phyloP scores from a whole-genome alignment of 805 yeast species.

The Lachancea thermotolerans region DNA sequence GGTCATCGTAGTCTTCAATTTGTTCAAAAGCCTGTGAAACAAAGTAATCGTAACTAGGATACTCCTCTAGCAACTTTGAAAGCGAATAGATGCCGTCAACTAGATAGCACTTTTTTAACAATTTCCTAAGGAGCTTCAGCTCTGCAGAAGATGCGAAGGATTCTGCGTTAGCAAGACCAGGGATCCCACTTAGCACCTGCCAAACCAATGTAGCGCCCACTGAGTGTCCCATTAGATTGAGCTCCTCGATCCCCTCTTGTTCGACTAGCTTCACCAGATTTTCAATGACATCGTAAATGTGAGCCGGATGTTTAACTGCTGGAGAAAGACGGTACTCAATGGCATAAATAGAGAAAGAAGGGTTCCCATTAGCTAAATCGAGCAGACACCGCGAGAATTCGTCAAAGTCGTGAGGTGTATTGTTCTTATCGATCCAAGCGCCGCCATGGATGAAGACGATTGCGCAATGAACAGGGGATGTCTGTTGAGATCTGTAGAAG shows the following conservation, averaged over 20 bases:
- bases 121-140: conserved; percentile 9
- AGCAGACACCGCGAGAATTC: conserved; percentile 21
- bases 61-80: conserved; percentile 45
- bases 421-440: conserved; percentile 71
- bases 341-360: conserved; percentile 20
- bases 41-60: conserved; percentile 52
- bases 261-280: conserved; percentile 33
- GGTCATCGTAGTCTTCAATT: conserved; percentile 20
- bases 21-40: conserved; percentile 51
- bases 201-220: conserved; percentile 68
- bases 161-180: conserved; percentile 6
- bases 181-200: conserved; percentile 36
- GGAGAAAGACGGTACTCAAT: conserved; percentile 67
- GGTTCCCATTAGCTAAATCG: conserved; percentile 10
- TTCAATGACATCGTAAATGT: conserved; percentile 45
- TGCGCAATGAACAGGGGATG: conserved; percentile 14
- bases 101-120: conserved; percentile 30
- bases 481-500: conserved; percentile 5
- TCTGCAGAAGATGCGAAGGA: neutral
- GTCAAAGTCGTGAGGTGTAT: conserved; percentile 52
- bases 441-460: conserved; percentile 77
- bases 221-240: conserved; percentile 61
- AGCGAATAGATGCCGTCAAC: conserved; percentile 70
- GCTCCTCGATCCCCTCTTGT: conserved; percentile 21
- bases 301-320: conserved; percentile 52